Base-by-base conservation (phyloP, 306 rosid species). In the Pachyrhizus erosus region DNA sequence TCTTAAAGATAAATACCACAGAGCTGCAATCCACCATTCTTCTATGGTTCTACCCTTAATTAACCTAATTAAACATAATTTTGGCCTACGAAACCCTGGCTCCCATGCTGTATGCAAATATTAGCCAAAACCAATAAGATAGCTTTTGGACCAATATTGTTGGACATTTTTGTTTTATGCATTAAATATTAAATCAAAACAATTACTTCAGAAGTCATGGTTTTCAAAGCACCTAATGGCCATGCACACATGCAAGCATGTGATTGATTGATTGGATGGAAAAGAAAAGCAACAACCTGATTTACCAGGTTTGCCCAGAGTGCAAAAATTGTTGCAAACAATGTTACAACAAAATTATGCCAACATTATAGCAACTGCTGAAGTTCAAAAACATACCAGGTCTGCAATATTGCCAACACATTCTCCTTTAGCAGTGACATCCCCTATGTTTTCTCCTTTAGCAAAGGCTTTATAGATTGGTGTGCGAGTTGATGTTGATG, bases 381-480 rank as follows among this genome's bases (percentile, higher is more conserved):
- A 85, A 88, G 80, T 67, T 78, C 43, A 71, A 65, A 84, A 87
- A 87, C 87, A 77, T 92, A 96, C 99, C 90, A 96, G 88, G 84
- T 96, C 99, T 1, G 99, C 98, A 83, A 96, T 84, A 86, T 96
- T 96, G 70, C 99, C 97, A 68, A 96, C 97, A 83, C 98, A 96
- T 88, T 96, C 99, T 82, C 99, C 99, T 86, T 96, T 96, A 64
- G 98, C 99, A 57, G 99, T 96, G 84, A 96, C 99, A 84, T 96
- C 99, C 69, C 99, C 99, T 11, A 96, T 96, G 86, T 96, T 96
- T 80, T 96, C 99, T 86, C 99, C 99, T 89, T 86, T 92, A 77
- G 99, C 99, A 88, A 96, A 96, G 43, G 99, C 99, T 84, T 96
- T 96, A 89, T 96, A 96, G 84, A 96, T 96, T 9, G 99, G 99